A percentile compares a stretch with the other conserved stretches of the same genome.
Conservation (phyloP, 2,329 filamentous ascomycete genomes). For the Exophiala phaeomuriformis region DNA sequence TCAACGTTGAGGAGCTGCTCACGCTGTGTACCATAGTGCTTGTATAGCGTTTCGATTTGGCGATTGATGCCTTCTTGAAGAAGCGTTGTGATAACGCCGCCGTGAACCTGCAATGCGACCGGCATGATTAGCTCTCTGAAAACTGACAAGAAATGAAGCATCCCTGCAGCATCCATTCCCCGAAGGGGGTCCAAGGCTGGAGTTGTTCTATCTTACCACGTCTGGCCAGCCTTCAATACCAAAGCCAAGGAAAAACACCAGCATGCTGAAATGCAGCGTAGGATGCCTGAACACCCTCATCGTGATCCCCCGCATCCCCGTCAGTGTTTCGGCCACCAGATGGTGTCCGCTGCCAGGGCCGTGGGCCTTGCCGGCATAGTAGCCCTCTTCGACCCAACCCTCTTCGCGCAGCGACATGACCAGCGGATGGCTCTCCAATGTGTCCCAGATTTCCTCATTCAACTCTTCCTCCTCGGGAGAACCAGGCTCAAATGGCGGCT, state of each 20-base stretch:
- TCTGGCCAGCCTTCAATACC: constrained; percentile 62
- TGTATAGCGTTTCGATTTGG: constrained; percentile 21
- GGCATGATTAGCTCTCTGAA: constrained; percentile 1
- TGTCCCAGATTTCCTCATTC: constrained; percentile 29
- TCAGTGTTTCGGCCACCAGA: constrained; percentile 36
- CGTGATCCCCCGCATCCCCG: constrained; percentile 34
- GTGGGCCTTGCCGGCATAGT: constrained; percentile 14
- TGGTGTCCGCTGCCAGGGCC: constrained; percentile 11
- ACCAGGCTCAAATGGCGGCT: constrained; percentile 30
- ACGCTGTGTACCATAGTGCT: constrained; percentile 34
- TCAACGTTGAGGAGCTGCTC: constrained; percentile 53
- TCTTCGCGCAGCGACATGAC: constrained; percentile 35
- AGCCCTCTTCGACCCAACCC: constrained; percentile 35
- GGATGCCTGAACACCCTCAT: constrained; percentile 56
- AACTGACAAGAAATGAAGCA: background rate
- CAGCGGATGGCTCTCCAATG: constrained; percentile 34
- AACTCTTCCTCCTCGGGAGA: constrained; percentile 31
- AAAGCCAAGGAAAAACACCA: constrained; percentile 60
- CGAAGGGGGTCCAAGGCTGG: no score
- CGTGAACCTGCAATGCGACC: constrained; percentile 43
- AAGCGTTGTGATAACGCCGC: constrained; percentile 60
- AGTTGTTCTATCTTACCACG: constrained; percentile 38
- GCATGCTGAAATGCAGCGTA: constrained; percentile 52
- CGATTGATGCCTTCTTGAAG: constrained; percentile 60
- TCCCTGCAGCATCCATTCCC: no score